phyloP scores from a whole-genome alignment of 805 yeast genomes.

The Ogataea thermomethanolica region DNA sequence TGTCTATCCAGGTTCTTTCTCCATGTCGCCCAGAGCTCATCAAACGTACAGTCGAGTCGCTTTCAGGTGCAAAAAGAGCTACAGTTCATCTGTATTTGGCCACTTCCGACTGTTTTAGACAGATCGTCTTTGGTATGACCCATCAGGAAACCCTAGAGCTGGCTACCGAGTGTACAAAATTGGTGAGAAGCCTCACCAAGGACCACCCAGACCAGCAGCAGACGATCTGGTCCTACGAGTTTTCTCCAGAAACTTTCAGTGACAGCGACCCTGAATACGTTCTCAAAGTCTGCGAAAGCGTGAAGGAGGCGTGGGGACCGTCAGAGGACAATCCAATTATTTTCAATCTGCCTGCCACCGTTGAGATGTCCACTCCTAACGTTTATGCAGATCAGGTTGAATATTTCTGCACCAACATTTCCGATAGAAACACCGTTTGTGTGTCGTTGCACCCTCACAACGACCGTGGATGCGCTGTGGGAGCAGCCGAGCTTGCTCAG shows the following conservation, averaged over 20 bases:
- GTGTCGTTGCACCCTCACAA: slow-evolving; percentile 77
- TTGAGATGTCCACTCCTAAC: slow-evolving; percentile 73
- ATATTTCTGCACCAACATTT: slow-evolving; percentile 62
- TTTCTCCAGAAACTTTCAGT: slow-evolving; percentile 75
- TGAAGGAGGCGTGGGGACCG: slow-evolving; percentile 75
- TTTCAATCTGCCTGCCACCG: slow-evolving; percentile 79
- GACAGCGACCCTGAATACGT: slow-evolving; percentile 74
- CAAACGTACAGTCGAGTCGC: slow-evolving; percentile 68
- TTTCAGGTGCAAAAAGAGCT: slow-evolving; percentile 70
- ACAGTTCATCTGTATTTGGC: slow-evolving; percentile 72
- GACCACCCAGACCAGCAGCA: slow-evolving; percentile 63
- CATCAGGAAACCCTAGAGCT: slow-evolving; percentile 61
- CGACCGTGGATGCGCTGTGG: slow-evolving; percentile 85
- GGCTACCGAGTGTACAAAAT: slow-evolving; percentile 67
- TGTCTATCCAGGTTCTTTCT: slow-evolving; percentile 66
- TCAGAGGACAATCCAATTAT: slow-evolving; percentile 66
- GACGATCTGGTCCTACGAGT: slow-evolving; percentile 69
- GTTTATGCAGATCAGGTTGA: slow-evolving; percentile 79
- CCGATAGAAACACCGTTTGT: slow-evolving; percentile 66
- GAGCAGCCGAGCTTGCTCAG: slow-evolving; percentile 72
- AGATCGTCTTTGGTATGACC: slow-evolving; percentile 70
- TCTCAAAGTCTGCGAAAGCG: slow-evolving; percentile 74
- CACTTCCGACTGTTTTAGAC: slow-evolving; percentile 71
- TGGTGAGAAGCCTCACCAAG: slow-evolving; percentile 66
- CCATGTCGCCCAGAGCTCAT: slow-evolving; percentile 73